phyloP scores from a whole-genome alignment of 345 rosid species.

The Sonneratia caseolaris region DNA sequence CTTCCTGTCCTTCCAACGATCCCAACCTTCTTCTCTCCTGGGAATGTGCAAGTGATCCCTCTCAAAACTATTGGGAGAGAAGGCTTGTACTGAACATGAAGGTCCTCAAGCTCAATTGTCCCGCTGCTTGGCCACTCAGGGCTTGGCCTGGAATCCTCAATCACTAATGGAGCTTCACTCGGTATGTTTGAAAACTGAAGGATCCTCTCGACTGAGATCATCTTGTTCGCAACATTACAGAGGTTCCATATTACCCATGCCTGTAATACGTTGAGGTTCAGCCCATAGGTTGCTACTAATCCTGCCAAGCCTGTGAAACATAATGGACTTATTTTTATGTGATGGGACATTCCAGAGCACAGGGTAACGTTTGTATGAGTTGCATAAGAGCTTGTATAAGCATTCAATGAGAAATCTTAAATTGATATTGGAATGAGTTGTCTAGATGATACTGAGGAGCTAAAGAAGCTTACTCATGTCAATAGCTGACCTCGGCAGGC shows the following conservation, averaged over 20 bases:
- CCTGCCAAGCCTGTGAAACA: constrained; percentile 54
- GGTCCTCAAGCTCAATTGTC: constrained; percentile 36
- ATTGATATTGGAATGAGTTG: too few relatives aligned
- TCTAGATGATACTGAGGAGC: background rate
- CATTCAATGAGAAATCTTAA: too few relatives aligned
- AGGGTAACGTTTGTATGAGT: too few relatives aligned
- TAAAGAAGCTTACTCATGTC: constrained; percentile 52
- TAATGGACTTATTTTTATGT: background rate
- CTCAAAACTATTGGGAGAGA: constrained; percentile 50
- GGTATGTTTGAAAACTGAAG: constrained; percentile 47
- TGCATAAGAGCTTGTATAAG: too few relatives aligned
- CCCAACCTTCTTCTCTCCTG: constrained; percentile 60
- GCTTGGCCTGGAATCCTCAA: constrained; percentile 27
- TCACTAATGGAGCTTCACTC: constrained; percentile 46
- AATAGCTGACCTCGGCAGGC: constrained; percentile 49
- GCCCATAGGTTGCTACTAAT: constrained; percentile 49
- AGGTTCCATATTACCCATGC: constrained; percentile 77
- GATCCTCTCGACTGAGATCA: constrained; percentile 70
- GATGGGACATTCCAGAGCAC: too few relatives aligned
- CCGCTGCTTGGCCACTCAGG: constrained; percentile 51
- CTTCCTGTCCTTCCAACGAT: constrained; percentile 92
- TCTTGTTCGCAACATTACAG: constrained; percentile 69
- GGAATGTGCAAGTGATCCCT: constrained; percentile 57
- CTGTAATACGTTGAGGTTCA: constrained; percentile 59
- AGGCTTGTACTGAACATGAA: constrained; percentile 44